Conservation (phyloP, 2,329 filamentous ascomycete genomes). For the Trichoderma sp. region DNA sequence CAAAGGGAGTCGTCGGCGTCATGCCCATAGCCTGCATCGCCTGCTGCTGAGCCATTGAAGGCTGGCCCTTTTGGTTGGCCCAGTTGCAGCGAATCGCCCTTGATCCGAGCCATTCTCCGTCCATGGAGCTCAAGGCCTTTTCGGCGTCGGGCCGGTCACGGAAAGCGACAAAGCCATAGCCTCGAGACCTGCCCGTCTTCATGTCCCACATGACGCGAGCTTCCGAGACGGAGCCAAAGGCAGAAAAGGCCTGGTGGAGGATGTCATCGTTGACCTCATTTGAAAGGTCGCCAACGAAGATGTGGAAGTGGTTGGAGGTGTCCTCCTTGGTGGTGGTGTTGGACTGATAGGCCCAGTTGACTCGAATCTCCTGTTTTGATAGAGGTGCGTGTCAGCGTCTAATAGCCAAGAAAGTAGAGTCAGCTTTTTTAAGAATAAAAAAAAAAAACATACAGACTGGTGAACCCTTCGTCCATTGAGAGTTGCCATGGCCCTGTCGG, state of each 20-base stretch:
- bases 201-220: conserved; percentile 99
- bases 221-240: conserved; percentile 93
- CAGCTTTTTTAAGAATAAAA: neutral
- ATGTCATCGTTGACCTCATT: conserved; percentile 99
- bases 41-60: conserved; percentile 96
- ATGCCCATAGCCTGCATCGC: conserved; percentile 97
- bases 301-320: conserved; percentile 97
- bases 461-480: conserved; percentile 94
- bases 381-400: neutral
- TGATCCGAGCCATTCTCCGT: conserved; percentile 97
- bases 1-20: conserved; percentile 94
- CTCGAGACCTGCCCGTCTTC: conserved; percentile 97
- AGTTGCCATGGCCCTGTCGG: conserved; percentile 95
- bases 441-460: conserved; percentile 67
- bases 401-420: neutral
- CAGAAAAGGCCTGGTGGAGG: conserved; percentile 88
- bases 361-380: conserved; percentile 79
- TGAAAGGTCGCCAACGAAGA: conserved; percentile 95
- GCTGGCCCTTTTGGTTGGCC: conserved; percentile 99
- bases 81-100: conserved; percentile 99
- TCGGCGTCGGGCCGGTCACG: conserved; percentile 91
- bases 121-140: conserved; percentile 95
- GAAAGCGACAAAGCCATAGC: conserved; percentile 97
- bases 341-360: conserved; percentile 99
- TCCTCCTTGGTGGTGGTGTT: conserved; percentile 95